Base-by-base conservation (phyloP, 805 yeast species). In the Jamesozyma rosinii region DNA sequence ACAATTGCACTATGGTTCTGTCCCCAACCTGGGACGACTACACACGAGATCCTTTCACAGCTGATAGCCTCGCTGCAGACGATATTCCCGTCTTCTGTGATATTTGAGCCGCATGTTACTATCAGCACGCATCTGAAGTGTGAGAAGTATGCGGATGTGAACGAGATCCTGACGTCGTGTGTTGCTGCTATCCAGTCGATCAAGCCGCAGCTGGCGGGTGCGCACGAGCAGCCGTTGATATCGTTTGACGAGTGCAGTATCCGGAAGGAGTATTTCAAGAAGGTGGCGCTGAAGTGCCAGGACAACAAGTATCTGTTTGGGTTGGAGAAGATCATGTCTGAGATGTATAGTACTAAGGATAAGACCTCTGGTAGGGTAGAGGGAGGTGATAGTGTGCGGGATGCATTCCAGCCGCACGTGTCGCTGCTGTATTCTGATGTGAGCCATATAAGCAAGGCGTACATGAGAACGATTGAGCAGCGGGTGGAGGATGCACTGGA, bases 31-130 rank as follows among this genome's bases (percentile, higher is more conserved):
- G 73, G 72, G 37, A 62, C 80, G 4, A 70, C 71, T 29, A 64
- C 80, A 19, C 60, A 74, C 52, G 84, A 79, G 40, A 75, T 76
- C 38, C 59, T 84, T 19, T 64, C 67, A 13, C 74, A 82, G 17
- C 66, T 81, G 31, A 79, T 81, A 60, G 66, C 72, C n/a, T 79
- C 87, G 9, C 60, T 84, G 30, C 75, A 73, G 35, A 80, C 89
- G 1, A 64, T 83, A n/a, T 82, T 84, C 54, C 83, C 83, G 10
- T 81, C 78, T 41, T 78, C 87, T 1, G 82, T 83, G 2, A 58
- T 54, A 26, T 79, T 83, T 52, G 83, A 76, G 48, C 95, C 95
- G 3, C 95, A 84, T 57, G 70, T 85, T 30, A 85, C 95, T 1
- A 69, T 84, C 22, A 77, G 87, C 2, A 71, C 86, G n/a, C 72